Base-by-base conservation (phyloP, 176 grass and related monocot species). In the Carex kokanica region DNA sequence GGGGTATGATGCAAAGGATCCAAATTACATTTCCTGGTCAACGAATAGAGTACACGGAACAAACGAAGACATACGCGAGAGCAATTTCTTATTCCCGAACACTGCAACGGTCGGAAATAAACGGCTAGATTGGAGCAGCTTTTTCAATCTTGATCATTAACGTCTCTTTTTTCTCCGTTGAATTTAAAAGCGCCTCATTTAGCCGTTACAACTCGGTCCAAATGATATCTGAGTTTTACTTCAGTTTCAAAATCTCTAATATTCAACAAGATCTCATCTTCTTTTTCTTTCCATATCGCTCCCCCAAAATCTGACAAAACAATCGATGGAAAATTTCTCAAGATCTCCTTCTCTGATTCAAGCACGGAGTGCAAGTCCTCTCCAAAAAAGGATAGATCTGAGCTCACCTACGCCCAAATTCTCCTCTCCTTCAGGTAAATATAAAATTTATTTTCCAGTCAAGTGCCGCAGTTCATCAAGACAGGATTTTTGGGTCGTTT, bases 371-470 rank as follows among this genome's bases (percentile, higher is more conserved):
- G 8, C 2, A 2, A 60, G 52, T 61, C 57, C 78, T 59, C 31
- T 80, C 25, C 60, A 27, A 38, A 80, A 61, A 56, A 61, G 27
- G 12, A 29, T 18, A 61, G 78, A 80, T 23, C 34, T 60, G 53
- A 36, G 31, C 15, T 54, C 16, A 16, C 56, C 38, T 80, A 18
- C 16, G 6, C 54, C 27, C 27, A 80, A 80, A 40, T 80, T 80
- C 45, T 80, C 78, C 34, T 80, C 78, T 80, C 78, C 55, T 23
- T 80, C 78, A 80, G 78, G 78, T 80, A 60, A 80, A 1, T 13
- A 34, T 12, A 11, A 23, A 80, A 38, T 9, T 80, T 25, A 47
- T 47, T 47, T 47, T 47, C 43, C 43, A 10, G 43, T 47, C 43
- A 47, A 47, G 8, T 47, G 43, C 43, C 43, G 43, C 43, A 47